These are phyloP conservation scores for Stagonosporopsis cucurbitacearum DNA, from an alignment of 2,329 filamentous ascomycete genomes.

Conservation along the genomic window DNA sequence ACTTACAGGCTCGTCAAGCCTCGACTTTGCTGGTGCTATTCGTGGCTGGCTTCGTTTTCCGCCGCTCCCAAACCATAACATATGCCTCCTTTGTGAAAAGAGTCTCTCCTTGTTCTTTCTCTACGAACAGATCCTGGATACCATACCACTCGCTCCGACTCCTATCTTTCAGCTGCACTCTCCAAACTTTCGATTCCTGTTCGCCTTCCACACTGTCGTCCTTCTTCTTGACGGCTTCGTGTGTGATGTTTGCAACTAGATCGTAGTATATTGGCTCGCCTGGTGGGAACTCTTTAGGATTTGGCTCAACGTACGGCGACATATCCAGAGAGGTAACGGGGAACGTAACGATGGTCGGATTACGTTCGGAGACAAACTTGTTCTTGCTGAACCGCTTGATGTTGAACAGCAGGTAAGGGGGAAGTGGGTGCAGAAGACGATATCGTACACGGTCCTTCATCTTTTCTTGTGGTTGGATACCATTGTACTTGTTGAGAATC, in stretches of 20 bases:
- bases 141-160: slow-evolving; percentile 87
- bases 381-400: slow-evolving; percentile 97
- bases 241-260: slow-evolving; percentile 92
- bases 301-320: slow-evolving; percentile 88
- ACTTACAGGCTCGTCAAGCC: background rate
- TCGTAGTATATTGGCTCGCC: slow-evolving; percentile 93
- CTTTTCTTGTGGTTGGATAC: slow-evolving; percentile 83
- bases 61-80: slow-evolving; percentile 93
- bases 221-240: slow-evolving; percentile 76
- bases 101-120: slow-evolving; percentile 85
- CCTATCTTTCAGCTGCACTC: slow-evolving; percentile 85
- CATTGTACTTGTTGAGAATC: slow-evolving; percentile 92
- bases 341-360: slow-evolving; percentile 98
- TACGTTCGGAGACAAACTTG: slow-evolving; percentile 94
- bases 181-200: slow-evolving; percentile 92
- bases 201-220: slow-evolving; percentile 88
- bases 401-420: slow-evolving; percentile 90
- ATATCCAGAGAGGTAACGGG: slow-evolving; percentile 85
- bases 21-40: slow-evolving; percentile 28
- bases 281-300: slow-evolving; percentile 71
- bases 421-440: slow-evolving; percentile 85
- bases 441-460: slow-evolving; percentile 88
- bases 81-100: slow-evolving; percentile 94
- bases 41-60: slow-evolving; percentile 54
- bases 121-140: slow-evolving; percentile 91